Evolutionary conservation across 306 rosid genomes (phyloP).

Genomic region (Quercus parvula): DNA sequence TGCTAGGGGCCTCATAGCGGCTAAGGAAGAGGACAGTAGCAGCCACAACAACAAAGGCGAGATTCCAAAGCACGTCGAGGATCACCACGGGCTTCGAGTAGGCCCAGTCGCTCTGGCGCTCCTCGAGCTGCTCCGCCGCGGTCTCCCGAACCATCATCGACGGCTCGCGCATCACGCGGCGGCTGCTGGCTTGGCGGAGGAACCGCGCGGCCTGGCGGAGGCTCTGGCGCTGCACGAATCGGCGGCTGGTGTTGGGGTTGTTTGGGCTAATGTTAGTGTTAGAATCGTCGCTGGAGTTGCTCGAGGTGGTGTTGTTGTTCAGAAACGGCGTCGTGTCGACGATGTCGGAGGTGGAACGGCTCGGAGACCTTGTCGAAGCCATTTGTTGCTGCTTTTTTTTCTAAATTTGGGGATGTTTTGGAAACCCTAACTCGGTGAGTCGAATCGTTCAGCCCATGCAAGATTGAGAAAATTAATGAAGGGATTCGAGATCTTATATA

Average conservation of each 20-base stretch:
- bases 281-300: conserved; percentile 48
- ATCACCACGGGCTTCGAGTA: conserved; percentile 90
- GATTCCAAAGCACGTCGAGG: conserved; percentile 83
- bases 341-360: conserved; percentile 65
- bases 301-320: conserved; percentile 23
- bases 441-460: conserved; percentile 29
- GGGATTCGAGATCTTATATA: not conserved
- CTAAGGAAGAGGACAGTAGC: conserved; percentile 52
- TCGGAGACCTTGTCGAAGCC: conserved; percentile 65
- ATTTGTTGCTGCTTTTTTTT: conserved; percentile 1
- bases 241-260: conserved; percentile 49
- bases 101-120: conserved; percentile 98
- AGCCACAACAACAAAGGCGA: conserved; percentile 69
- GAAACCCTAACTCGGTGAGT: conserved; percentile 22
- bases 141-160: conserved; percentile 86
- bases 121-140: conserved; percentile 95
- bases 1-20: conserved; percentile 51
- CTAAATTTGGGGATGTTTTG: conserved; percentile 1
- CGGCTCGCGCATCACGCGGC: conserved; percentile 85
- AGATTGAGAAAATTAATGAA: not conserved
- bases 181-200: conserved; percentile 85
- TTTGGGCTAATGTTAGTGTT: not conserved
- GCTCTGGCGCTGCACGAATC: conserved; percentile 61
- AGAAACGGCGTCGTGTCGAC: conserved; percentile 72
- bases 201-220: conserved; percentile 89